phyloP scores from a whole-genome alignment of 1,284 basidiomycete species.

The Cryptococcus maquisensis region DNA sequence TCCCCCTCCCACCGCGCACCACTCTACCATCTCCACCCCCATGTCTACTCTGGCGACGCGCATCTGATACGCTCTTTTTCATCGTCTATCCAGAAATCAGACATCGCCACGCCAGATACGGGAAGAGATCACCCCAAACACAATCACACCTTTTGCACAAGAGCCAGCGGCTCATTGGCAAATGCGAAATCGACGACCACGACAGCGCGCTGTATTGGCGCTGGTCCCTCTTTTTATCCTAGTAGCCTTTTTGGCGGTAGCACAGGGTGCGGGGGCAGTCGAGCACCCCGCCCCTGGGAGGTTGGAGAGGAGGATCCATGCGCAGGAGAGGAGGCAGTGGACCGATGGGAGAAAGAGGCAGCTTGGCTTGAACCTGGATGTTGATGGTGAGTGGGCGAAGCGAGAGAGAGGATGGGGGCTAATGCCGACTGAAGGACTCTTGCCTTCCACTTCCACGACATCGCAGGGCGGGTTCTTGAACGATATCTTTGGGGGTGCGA shows the following conservation, averaged over 20 bases:
- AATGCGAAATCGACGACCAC: slow-evolving; percentile 3
- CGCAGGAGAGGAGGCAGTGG: slow-evolving; percentile 8
- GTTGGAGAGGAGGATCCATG: slow-evolving; percentile 11
- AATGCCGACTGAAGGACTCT: not conserved
- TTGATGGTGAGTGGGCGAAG: slow-evolving; percentile 7
- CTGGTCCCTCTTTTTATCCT: slow-evolving; percentile 8
- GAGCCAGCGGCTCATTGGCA: not conserved
- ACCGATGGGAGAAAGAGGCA: slow-evolving; percentile 4
- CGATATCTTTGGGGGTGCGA: not conserved
- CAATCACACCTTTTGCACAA: not conserved
- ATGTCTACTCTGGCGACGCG: not conserved
- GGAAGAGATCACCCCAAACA: not conserved
- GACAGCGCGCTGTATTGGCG: not conserved
- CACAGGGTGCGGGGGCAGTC: not conserved
- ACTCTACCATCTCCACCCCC: not conserved
- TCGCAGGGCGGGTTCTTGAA: not conserved
- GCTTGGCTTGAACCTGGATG: slow-evolving; percentile 3
- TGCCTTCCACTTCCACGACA: not conserved
- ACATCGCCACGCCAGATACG: not conserved
- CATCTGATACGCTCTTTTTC: not conserved
- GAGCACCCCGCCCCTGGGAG: slow-evolving; percentile 2
- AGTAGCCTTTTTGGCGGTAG: not conserved
- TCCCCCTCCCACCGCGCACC: not conserved
- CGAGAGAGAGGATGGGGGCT: not conserved
- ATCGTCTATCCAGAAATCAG: not conserved